phyloP scores from a whole-genome alignment of 306 rosid species.

The Ormosia emarginata region DNA sequence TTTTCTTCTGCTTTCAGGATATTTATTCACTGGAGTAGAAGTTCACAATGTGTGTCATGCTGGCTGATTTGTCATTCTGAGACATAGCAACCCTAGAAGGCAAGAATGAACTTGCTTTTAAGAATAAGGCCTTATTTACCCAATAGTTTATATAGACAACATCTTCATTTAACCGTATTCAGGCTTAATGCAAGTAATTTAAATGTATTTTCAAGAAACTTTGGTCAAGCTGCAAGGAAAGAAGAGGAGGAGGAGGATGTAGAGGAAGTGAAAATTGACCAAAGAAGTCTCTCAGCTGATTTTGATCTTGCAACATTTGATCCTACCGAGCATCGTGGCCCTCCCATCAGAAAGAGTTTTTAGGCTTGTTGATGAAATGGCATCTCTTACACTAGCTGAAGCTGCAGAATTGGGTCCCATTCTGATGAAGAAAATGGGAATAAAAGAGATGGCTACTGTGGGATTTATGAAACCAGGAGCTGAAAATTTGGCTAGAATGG shows the following conservation, averaged over 20 bases:
- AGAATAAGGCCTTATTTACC: constrained; percentile 57
- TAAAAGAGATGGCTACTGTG: constrained; percentile 57
- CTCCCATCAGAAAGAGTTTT: constrained; percentile 77
- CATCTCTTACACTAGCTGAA: constrained; percentile 73
- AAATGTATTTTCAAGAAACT: constrained; percentile 38
- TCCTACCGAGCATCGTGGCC: constrained; percentile 78
- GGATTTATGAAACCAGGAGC: constrained; percentile 78
- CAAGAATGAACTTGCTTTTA: constrained; percentile 58
- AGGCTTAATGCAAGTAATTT: constrained; percentile 18
- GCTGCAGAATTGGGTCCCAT: constrained; percentile 68
- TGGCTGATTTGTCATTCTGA: constrained; percentile 29
- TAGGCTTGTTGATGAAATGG: constrained; percentile 78
- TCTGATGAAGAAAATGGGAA: constrained; percentile 65
- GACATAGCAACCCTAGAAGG: constrained; percentile 8
- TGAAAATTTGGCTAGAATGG: constrained; percentile 62
- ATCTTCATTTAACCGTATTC: constrained; percentile 9
- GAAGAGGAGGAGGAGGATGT: constrained; percentile 66
- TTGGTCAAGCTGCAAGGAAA: constrained; percentile 66
- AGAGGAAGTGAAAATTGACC: constrained; percentile 85
- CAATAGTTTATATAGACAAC: constrained; percentile 34
- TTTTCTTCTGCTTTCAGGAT: constrained; percentile 31
- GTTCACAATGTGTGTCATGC: constrained; percentile 3
- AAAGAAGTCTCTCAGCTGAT: constrained; percentile 89
- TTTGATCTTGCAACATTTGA: constrained; percentile 83
- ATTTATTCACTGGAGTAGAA: constrained; percentile 9